These are phyloP conservation scores for Eragrostis tef DNA, from an alignment of 202 grass and related monocot species.

Conservation along the genomic window DNA sequence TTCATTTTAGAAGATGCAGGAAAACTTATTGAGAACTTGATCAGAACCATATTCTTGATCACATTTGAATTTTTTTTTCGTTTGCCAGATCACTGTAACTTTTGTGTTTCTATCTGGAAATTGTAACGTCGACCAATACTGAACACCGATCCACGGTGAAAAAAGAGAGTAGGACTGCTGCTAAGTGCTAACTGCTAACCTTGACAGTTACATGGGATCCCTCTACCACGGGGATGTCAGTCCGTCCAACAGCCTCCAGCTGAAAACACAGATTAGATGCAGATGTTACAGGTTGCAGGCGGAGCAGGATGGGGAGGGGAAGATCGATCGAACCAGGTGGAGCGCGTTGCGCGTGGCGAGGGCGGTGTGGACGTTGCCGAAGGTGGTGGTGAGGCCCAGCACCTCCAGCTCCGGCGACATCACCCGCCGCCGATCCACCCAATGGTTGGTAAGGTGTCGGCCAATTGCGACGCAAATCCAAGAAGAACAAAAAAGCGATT, in stretches of 20 bases:
- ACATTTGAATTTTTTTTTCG: not conserved
- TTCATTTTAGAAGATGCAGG: slow-evolving; percentile 7
- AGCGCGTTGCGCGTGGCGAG: slow-evolving; percentile 90
- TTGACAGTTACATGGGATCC: slow-evolving; percentile 84
- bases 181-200: slow-evolving; percentile 68
- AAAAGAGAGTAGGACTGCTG: not conserved
- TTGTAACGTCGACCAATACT: not conserved
- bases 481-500: not conserved
- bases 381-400: slow-evolving; percentile 88
- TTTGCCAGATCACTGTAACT: not conserved
- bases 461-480: not conserved
- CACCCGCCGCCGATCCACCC: not conserved
- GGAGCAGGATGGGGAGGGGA: not conserved
- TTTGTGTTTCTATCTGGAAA: not conserved
- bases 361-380: slow-evolving; percentile 85
- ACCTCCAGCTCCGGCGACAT: slow-evolving; percentile 85
- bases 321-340: slow-evolving; percentile 62
- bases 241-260: slow-evolving; percentile 77
- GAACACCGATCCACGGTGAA: not conserved
- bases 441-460: not conserved
- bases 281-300: not conserved
- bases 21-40: not conserved
- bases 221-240: slow-evolving; percentile 85
- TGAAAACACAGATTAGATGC: slow-evolving; percentile 37
- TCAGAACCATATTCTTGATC: not conserved